Evolutionary conservation across 2,329 filamentous ascomycete genomes (phyloP).

Genomic region (Grosmannia serpens): DNA sequence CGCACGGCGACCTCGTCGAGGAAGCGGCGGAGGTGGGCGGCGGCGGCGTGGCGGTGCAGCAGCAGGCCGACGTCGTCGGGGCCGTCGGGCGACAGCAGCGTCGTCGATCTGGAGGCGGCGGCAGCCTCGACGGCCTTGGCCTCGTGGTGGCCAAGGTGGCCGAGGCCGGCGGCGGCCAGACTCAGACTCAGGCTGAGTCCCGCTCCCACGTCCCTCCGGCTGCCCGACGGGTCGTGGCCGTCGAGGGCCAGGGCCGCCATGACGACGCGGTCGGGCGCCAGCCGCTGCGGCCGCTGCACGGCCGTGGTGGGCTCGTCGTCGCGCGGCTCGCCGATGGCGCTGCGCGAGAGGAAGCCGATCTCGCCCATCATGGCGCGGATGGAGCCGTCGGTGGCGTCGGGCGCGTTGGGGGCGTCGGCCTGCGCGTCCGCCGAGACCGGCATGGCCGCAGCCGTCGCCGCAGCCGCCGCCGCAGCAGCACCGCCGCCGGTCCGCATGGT

Average conservation of each 20-base stretch:
- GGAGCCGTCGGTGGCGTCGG: background rate
- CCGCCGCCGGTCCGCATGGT: background rate
- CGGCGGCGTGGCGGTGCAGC: background rate
- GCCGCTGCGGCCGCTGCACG: slow-evolving; percentile 13
- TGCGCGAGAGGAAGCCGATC: slow-evolving; percentile 19
- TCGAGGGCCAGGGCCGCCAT: slow-evolving; percentile 4
- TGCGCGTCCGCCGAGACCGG: too few relatives aligned
- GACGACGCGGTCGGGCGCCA: slow-evolving; percentile 10
- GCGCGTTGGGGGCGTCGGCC: background rate
- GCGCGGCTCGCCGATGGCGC: slow-evolving; percentile 20
- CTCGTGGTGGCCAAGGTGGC: too few relatives aligned
- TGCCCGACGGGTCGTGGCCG: slow-evolving; percentile 4
- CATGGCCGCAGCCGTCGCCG: too few relatives aligned
- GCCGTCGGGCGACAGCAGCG: background rate
- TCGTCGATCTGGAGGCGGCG: background rate
- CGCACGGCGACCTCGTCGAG: slow-evolving; percentile 1
- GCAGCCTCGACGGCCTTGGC: too few relatives aligned
- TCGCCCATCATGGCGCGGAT: slow-evolving; percentile 17
- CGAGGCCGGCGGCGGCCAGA: background rate
- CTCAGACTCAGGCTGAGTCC: background rate
- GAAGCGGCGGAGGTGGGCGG: background rate
- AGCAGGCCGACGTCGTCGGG: background rate
- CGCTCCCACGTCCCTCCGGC: background rate
- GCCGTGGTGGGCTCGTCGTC: slow-evolving; percentile 6
- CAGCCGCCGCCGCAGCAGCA: slow-evolving; percentile 2